Base-by-base conservation (phyloP, 208 protist genomes). In the Leishmania guyanensis region DNA sequence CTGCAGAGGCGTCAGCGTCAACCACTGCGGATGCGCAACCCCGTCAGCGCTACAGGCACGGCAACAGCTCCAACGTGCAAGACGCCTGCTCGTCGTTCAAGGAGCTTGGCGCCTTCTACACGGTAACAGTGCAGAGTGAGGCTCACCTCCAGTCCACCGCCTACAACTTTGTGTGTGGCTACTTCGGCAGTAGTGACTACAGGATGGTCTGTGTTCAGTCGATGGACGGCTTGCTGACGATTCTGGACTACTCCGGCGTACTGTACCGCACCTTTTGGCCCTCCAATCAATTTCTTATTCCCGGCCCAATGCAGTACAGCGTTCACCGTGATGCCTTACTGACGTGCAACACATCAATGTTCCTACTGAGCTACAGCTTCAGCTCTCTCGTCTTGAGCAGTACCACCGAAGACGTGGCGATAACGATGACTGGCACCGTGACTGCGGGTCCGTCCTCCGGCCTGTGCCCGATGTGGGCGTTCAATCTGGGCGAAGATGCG, bases 181-280 rank as follows among this genome's bases (percentile, higher is more conserved):
- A 78, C 22, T 98, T 98, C 86, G 95, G 95, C 16, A 84, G 84
- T 39, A 80, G 86, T 36, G 79, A 79, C 16, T 90, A 96, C 82
- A 90, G 97, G 65, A 89, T 95, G 82, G 77, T 98, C 26, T 98
- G 96, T 68, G 93, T 98, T 36, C 97, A 98, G 80, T 95, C 97
- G 10, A 95, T 98, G 89, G 94, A 98, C 83, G 97, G 97, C 26
- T 84, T 91, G 46, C 83, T 97, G 17, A 95, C 90, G 43, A 89
- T 98, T 65, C 81, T 97, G 20, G 94, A 98, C 70, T 94, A 96
- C 82, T 93, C 95, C 54, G 91, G 92, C 50, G 80, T 98, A 29
- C 64, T 94, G 5, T 96, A 95, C 71, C 78, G 82, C 46, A 88
- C 92, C 46, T 91, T 94, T 80, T 77, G 98, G 14, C 94, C 94